phyloP scores from a whole-genome alignment of 192 early-diverging fungal genomes.

The Coemansia erecta region DNA sequence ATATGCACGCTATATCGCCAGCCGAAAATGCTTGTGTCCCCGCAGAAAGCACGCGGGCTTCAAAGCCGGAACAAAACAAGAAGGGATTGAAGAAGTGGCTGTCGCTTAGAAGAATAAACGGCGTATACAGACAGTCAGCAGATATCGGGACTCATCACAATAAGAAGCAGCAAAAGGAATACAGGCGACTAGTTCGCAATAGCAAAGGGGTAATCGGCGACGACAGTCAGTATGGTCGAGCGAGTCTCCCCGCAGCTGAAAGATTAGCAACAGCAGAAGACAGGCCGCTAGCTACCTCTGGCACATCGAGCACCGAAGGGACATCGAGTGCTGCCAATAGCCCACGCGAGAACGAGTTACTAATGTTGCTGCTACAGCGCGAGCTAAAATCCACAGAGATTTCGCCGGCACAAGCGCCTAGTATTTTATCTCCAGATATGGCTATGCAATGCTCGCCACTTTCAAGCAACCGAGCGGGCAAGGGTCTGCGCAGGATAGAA shows the following conservation, averaged over 20 bases:
- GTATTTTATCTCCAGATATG: background rate
- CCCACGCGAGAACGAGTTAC: slow-evolving; percentile 1
- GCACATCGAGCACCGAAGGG: background rate
- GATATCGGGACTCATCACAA: background rate
- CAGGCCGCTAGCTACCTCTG: background rate
- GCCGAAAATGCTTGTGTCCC: too few relatives aligned
- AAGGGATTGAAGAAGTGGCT: slow-evolving; percentile 42
- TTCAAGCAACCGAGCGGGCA: background rate
- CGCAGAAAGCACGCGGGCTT: too few relatives aligned
- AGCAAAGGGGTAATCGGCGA: background rate
- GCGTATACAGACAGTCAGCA: background rate
- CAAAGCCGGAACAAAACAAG: background rate
- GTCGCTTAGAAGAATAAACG: slow-evolving; percentile 24
- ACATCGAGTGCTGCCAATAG: background rate
- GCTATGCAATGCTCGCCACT: slow-evolving; percentile 1
- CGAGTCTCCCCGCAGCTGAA: background rate
- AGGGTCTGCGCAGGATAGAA: background rate
- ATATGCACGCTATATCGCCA: background rate
- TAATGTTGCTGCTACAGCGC: slow-evolving; percentile 13
- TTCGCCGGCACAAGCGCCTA: background rate
- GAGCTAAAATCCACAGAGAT: slow-evolving; percentile 8
- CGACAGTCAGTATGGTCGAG: background rate
- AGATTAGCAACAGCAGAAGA: background rate
- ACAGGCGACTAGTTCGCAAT: background rate
- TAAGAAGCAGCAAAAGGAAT: background rate